Base-by-base conservation (phyloP, 176 grass and related monocot species). In the Urochloa ruziziensis region DNA sequence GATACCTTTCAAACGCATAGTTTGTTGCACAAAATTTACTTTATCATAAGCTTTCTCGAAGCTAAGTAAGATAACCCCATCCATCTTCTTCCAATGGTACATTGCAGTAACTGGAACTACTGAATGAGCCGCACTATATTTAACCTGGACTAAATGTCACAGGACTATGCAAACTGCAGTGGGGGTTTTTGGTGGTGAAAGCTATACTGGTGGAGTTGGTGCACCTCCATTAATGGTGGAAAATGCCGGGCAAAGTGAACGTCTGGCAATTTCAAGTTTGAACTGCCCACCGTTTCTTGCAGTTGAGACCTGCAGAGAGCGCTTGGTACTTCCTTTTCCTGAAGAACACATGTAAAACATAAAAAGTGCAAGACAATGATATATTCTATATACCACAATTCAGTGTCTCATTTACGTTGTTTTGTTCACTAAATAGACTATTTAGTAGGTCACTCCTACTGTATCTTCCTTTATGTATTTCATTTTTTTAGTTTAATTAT, bases 81-180 rank as follows among this genome's bases (percentile, higher is more conserved):
- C 42, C 42, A 44, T 44, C 1, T 44, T 11, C 7, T 43, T 10
- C 42, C 1, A 2, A 12, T 44, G 9, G 10, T 44, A 44, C 42
- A 44, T 66, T 65, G 16, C 36, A 40, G 27, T 65, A 65, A 4
- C 80, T 73, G 34, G 47, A 28, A 68, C 28, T 76, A 67, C 16
- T 57, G 71, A 48, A 76, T 69, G 19, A 81, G 3, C 9, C 48
- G 85, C 51, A 76, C 27, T 33, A 3, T 78, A 72, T 72, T 62
- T 81, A 17, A 70, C 42, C 30, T 67, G 10, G 42, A n/a, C n/a
- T n/a, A 6, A 47, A 67, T 80, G 5, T 78, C 33, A 67, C 89
- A 98, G 96, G 82, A 95, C 96, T 79, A 93, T 98, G 89, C 93
- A 98, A 88, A 98, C 96, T 47, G 93, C 96, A 78, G 96, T 86